Conservation (phyloP, 768 basidiomycete genomes). For the Lanmaoa rubissima region DNA sequence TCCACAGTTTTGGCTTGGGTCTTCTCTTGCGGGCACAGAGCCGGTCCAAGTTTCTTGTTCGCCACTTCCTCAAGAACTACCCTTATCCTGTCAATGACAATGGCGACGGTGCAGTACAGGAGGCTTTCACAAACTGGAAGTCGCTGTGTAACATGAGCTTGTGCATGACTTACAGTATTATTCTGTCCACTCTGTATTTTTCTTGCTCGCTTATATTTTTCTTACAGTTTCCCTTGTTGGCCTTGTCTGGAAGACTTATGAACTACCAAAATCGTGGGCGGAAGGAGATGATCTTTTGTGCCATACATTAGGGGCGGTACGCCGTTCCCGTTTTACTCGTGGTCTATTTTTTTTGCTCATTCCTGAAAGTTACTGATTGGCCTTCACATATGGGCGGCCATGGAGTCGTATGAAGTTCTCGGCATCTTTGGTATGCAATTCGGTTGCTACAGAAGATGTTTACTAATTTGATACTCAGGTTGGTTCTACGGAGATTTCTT, state of each 20-base stretch:
- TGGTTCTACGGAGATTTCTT: constrained; percentile 99
- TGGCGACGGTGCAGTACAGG: constrained; percentile 76
- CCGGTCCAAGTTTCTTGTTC: constrained; percentile 81
- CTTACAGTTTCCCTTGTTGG: constrained; percentile 75
- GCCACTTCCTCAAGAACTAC: constrained; percentile 94
- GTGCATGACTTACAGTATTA: constrained; percentile 89
- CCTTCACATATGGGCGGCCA: constrained; percentile 88
- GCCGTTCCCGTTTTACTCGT: constrained; percentile 29
- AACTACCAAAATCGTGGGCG: constrained; percentile 78
- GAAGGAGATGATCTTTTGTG: constrained; percentile 84
- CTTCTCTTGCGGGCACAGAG: constrained; percentile 82
- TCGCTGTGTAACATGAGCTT: constrained; percentile 86
- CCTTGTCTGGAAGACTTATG: constrained; percentile 89
- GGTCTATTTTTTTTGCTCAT: constrained; percentile 4
- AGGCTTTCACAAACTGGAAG: constrained; percentile 97
- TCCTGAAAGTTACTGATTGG: constrained; percentile 69
- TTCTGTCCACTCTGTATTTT: neutral
- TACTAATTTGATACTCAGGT: constrained; percentile 43
- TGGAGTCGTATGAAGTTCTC: constrained; percentile 88
- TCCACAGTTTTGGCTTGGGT: constrained; percentile 89
- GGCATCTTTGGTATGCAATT: constrained; percentile 77
- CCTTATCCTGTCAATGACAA: constrained; percentile 74
- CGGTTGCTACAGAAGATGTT: neutral
- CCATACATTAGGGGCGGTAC: constrained; percentile 83
- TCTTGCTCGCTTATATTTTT: neutral